phyloP scores from a whole-genome alignment of 2,329 filamentous ascomycete genomes.

The Dactylellina haptotyla region DNA sequence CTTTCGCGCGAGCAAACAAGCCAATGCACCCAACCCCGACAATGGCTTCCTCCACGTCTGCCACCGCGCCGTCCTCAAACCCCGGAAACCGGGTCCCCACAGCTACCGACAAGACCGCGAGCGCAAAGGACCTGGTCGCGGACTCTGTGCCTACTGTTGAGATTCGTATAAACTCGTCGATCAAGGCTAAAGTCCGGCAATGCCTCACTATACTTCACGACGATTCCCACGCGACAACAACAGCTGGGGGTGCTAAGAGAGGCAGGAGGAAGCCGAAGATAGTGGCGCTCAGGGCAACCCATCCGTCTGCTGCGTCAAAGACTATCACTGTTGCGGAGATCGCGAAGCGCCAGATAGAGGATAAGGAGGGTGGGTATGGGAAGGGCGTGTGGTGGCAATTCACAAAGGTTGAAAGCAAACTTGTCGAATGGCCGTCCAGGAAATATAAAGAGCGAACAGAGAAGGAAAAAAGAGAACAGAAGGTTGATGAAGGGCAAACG shows the following conservation, averaged over 20 bases:
- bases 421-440: slow-evolving; percentile 39
- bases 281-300: slow-evolving; percentile 23
- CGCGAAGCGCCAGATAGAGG: slow-evolving; percentile 39
- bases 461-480: neutral
- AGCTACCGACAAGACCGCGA: neutral
- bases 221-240: neutral
- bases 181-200: slow-evolving; percentile 36
- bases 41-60: neutral
- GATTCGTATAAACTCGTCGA: slow-evolving; percentile 18
- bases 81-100: neutral
- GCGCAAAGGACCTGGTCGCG: slow-evolving; percentile 1
- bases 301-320: slow-evolving; percentile 43
- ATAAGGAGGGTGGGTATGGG: neutral
- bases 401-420: slow-evolving; percentile 39
- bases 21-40: neutral
- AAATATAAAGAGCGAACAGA: neutral
- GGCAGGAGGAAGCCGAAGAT: slow-evolving; percentile 21
- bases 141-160: slow-evolving; percentile 32
- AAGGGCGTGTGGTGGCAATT: slow-evolving; percentile 39
- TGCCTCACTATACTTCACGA: slow-evolving; percentile 29
- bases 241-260: neutral
- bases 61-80: neutral
- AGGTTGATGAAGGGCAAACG: neutral
- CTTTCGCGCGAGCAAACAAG: too few relatives aligned
- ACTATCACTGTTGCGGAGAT: slow-evolving; percentile 45